Evolutionary conservation across 2,329 filamentous ascomycete species (phyloP), one percentile per base, ranked within the genome.

Genomic region (Aspergillus intermedius): DNA sequence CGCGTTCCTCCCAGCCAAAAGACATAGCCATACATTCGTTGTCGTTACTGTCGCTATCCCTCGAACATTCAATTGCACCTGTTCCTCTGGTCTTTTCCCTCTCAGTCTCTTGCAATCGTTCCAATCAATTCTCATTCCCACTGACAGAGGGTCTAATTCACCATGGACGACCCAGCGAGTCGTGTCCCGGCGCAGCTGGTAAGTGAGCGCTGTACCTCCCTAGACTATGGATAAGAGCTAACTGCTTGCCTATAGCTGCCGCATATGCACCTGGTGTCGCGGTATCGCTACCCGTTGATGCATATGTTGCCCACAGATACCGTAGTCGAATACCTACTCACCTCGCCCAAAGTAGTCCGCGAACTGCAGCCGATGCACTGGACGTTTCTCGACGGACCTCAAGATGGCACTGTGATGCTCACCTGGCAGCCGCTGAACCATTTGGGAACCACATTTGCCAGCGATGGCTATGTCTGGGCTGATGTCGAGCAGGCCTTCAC

Each of bases 401-500:
- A 78, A 46, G 88, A 95, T 69, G 90, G 90, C 48, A 86, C 84
- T 7, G 80, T 95, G 41, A 81, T 93, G 64, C 77, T 97, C 54
- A 86, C 87, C 46, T 97, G 91, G 91, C 90, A 96, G 67, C 87
- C 91, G 2, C 75, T 86, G 46, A 79, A 84, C 59, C 80, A 84
- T 49, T 70, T 87, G 48, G 82, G 81, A 3, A 83, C 80, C 1
- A 85, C 83, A 60, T 95, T 91, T 64, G 84, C 91, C 7, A 95
- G 87, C 32, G 91, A 98, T 73, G 93, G 93, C 42, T 94, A 91
- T 66, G 77, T 96, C 15, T 98, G 91, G 91, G 84, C 84, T 13
- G 87, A 90, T 57, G 80, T 82, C 5, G 91, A 98, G 71, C 78
- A 84, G 46, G 81, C 81, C 40, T 91, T 84, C 58, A 83, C 84